Percentiles rank a stretch among this genome's conserved stretches.
These are phyloP conservation scores for Ustilago sp. DNA, from an alignment of 1,284 basidiomycete genomes.

Conservation along the genomic window DNA sequence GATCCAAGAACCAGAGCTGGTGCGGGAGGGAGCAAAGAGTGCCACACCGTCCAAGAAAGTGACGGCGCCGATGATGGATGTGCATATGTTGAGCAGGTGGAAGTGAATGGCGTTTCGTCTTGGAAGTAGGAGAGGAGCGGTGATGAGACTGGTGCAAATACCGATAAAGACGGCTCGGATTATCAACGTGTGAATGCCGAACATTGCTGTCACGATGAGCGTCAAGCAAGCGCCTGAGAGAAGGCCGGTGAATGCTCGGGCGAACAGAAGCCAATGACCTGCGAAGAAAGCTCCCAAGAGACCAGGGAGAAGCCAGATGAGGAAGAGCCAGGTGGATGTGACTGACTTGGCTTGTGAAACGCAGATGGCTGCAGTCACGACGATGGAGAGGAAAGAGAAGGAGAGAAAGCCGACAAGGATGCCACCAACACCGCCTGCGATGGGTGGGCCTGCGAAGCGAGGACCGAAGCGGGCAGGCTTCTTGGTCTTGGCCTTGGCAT, in stretches of 20 bases:
- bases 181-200: conserved; percentile 61
- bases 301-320: conserved; percentile 58
- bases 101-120: conserved; percentile 43
- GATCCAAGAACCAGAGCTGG: conserved; percentile 54
- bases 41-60: conserved; percentile 60
- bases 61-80: conserved; percentile 56
- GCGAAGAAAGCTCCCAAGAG: conserved; percentile 50
- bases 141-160: conserved; percentile 51
- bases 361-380: conserved; percentile 49
- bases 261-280: conserved; percentile 48
- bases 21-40: conserved; percentile 50
- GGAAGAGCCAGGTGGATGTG: conserved; percentile 42
- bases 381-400: conserved; percentile 50
- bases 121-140: conserved; percentile 50
- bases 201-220: conserved; percentile 59
- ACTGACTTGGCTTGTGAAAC: conserved; percentile 24
- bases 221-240: conserved; percentile 47
- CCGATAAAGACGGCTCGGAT: conserved; percentile 54
- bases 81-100: conserved; percentile 57
- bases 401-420: conserved; percentile 55
- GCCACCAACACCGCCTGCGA: conserved; percentile 58
- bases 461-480: conserved; percentile 7
- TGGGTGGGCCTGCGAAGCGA: conserved; percentile 27
- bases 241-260: conserved; percentile 44
- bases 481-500: conserved; percentile 19